phyloP scores from a whole-genome alignment of 345 rosid genomes.

The Heritiera fomes region DNA sequence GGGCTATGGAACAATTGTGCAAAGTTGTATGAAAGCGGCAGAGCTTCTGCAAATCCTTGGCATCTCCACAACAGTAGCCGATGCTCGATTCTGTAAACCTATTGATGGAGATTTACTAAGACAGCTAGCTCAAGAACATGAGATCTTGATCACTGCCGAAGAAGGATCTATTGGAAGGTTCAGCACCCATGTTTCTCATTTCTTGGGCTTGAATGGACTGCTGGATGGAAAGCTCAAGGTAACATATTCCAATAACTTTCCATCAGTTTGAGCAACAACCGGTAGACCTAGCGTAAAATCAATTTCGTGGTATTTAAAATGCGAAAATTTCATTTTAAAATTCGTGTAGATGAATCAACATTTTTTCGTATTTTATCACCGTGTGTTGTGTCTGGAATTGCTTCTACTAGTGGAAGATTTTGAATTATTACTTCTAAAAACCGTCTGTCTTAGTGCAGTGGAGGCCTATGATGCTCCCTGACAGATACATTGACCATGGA shows the following conservation, averaged over 20 bases:
- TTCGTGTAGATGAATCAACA: no score
- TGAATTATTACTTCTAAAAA: background rate
- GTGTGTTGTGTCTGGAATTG: no score
- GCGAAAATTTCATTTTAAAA: no score
- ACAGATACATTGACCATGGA: conserved; percentile 57
- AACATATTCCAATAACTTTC: background rate
- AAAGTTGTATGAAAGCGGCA: conserved; percentile 45
- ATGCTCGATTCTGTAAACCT: conserved; percentile 55
- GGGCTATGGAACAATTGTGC: conserved; percentile 48
- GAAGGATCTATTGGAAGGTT: conserved; percentile 61
- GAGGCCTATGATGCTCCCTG: conserved; percentile 56
- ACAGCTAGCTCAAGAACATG: conserved; percentile 38
- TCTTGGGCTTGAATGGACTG: conserved; percentile 42
- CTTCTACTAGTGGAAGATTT: background rate
- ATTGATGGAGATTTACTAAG: conserved; percentile 42
- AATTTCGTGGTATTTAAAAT: no score
- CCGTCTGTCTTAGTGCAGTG: conserved; percentile 34
- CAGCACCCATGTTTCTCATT: conserved; percentile 48
- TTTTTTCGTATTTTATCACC: no score
- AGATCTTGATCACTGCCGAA: conserved; percentile 47
- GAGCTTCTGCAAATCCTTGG: conserved; percentile 29
- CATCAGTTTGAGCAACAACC: background rate
- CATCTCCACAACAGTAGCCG: conserved; percentile 45
- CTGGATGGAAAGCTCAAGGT: conserved; percentile 54
- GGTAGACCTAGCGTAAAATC: no score